Evolutionary conservation across 2,329 filamentous ascomycete species (phyloP), one percentile per base, ranked within the genome.

Genomic region (Fusarium liriodendri): DNA sequence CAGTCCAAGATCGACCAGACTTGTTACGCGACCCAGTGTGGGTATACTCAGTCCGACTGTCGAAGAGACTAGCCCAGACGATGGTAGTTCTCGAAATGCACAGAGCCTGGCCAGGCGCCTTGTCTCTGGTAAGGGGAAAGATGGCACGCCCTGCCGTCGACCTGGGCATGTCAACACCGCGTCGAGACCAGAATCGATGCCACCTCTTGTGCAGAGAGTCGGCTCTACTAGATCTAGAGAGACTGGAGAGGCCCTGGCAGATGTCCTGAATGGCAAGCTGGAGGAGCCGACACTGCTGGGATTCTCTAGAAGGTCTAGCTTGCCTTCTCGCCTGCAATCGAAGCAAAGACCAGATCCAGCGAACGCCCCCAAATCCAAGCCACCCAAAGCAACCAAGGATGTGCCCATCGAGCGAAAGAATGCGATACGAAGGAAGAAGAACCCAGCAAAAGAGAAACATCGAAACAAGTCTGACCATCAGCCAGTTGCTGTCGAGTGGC

Each of bases 281-380:
- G 64, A 22, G 47, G 50, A 64, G 29, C 22, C 11, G 9, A 57
- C 37, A 4, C 35, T 40, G 4, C 13, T 42, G 13, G 66, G 70
- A 3, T 8, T 71, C 76, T 4, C 66, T 33, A 5, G 60, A 80
- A 16, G 77, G 74, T 4, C 52, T 78, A 2, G 73, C 6, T 68
- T 81, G 1, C 78, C 79, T 37, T 79, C 74, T 33, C 76, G 79
- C 2, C 79, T 72, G 16, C 82, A 79, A 1, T 81, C 80, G 8
- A 79, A 72, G 57, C 70, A 61, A 32, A 60, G 52, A 22, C 35
- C 9, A 4, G 58, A 42, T 5, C 40, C 33, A 13, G 14, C 9
- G 52, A 66, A 5, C 45, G 63, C 14, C 25, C 22, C 6, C 11
- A 35, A 22, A 45, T 20, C 13, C 70, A 71, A 32, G 57, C 45